Percentiles rank a stretch among this genome's conserved stretches.
Conservation (phyloP, 2,329 filamentous ascomycete genomes). For the Fusarium scirpi region DNA sequence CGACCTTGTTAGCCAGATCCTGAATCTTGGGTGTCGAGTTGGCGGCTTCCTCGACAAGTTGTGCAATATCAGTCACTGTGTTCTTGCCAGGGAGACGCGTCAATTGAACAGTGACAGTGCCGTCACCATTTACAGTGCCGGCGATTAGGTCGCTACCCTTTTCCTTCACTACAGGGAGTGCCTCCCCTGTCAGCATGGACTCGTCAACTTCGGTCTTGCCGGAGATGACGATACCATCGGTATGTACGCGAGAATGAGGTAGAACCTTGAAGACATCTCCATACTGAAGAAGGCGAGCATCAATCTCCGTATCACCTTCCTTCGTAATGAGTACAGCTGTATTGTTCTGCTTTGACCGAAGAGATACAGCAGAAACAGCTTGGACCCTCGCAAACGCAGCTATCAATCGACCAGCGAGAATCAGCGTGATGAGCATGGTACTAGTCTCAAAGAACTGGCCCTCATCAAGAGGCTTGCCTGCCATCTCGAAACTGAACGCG, state of each 20-base stretch:
- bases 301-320: slow-evolving; percentile 58
- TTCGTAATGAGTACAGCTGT: slow-evolving; percentile 59
- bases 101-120: slow-evolving; percentile 61
- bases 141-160: slow-evolving; percentile 16
- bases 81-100: slow-evolving; percentile 65
- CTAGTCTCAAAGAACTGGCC: slow-evolving; percentile 53
- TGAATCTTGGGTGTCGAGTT: slow-evolving; percentile 69
- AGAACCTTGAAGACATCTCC: slow-evolving; percentile 66
- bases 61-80: slow-evolving; percentile 70
- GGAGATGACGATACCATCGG: slow-evolving; percentile 66
- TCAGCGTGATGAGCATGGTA: slow-evolving; percentile 57
- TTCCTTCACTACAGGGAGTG: slow-evolving; percentile 1
- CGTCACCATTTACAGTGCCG: slow-evolving; percentile 52
- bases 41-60: slow-evolving; percentile 70
- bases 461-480: slow-evolving; percentile 43
- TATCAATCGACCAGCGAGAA: slow-evolving; percentile 54
- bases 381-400: slow-evolving; percentile 53
- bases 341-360: slow-evolving; percentile 59
- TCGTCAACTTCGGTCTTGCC: slow-evolving; percentile 72
- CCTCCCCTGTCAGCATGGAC: slow-evolving; percentile 62
- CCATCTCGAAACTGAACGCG: slow-evolving; percentile 54
- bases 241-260: slow-evolving; percentile 65
- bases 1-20: slow-evolving; percentile 68
- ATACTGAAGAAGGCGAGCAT: slow-evolving; percentile 67
- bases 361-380: slow-evolving; percentile 54